phyloP scores from a whole-genome alignment of 2,329 filamentous ascomycete species.

The Xylaria polymorpha region DNA sequence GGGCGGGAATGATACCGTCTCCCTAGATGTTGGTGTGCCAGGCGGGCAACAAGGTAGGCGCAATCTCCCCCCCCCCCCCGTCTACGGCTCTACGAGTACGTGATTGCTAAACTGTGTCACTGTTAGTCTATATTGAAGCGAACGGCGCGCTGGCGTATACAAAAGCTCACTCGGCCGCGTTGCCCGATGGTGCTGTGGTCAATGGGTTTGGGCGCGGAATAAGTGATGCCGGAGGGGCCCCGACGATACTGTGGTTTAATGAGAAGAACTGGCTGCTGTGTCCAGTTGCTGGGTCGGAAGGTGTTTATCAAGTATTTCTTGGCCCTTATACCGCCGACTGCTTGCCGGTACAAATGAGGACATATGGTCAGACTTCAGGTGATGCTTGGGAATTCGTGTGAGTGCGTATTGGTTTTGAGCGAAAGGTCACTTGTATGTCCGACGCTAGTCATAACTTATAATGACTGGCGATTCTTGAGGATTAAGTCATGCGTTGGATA shows the following conservation, averaged over 20 bases:
- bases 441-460: no score
- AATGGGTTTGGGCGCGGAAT: background rate
- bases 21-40: background rate
- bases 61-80: background rate
- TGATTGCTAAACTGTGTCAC: background rate
- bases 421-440: no score
- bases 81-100: background rate
- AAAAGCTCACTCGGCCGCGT: background rate
- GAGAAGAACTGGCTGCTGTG: background rate
- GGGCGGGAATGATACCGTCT: background rate
- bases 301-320: background rate
- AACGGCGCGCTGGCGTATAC: background rate
- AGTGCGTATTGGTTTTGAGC: background rate
- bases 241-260: background rate
- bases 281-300: background rate
- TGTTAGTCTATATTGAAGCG: background rate
- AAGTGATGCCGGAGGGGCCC: background rate
- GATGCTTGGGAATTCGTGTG: background rate
- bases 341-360: background rate
- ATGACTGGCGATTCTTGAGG: no score
- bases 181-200: background rate
- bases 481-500: no score
- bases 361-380: background rate
- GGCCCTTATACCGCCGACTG: background rate
- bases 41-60: background rate